Evolutionary conservation across 345 rosid genomes (phyloP).

Genomic region (Eucalyptus sp.): DNA sequence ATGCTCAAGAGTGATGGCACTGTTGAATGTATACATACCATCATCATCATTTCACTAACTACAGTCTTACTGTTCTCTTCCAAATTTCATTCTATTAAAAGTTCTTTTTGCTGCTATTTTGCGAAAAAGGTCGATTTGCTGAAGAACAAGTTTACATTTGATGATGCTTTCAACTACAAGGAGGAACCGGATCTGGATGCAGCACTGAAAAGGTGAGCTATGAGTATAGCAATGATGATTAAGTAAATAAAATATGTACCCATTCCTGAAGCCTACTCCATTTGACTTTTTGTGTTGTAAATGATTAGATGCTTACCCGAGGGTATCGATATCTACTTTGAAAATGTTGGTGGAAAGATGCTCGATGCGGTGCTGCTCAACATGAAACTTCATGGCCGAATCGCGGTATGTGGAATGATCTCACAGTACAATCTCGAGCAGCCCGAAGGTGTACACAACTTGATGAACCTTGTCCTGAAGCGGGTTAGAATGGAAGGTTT

Average conservation of each 20-base stretch:
- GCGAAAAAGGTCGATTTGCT: conserved; percentile 20
- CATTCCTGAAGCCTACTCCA: background rate
- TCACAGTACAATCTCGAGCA: conserved; percentile 12
- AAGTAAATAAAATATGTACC: background rate
- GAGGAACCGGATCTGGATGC: conserved; percentile 21
- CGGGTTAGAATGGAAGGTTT: conserved; percentile 4
- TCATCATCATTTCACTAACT: background rate
- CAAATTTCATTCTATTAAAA: background rate
- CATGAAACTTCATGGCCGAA: conserved; percentile 4
- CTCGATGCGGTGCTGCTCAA: conserved; percentile 18
- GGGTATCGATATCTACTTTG: conserved; percentile 25
- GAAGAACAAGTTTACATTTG: conserved; percentile 33
- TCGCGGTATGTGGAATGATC: conserved; percentile 10
- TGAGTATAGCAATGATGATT: background rate
- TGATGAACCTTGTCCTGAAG: background rate
- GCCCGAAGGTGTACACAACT: background rate
- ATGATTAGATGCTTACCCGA: conserved; percentile 11
- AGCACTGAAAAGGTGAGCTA: conserved; percentile 35
- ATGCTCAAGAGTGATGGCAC: background rate
- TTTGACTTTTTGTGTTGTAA: background rate
- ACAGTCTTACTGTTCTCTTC: background rate
- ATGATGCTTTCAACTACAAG: conserved; percentile 54
- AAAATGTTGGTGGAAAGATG: conserved; percentile 20
- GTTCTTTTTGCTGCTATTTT: background rate
- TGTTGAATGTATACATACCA: background rate